These are phyloP conservation scores for Globisporangium abappressorium DNA, from an alignment of 352 stramenopile species.

Conservation along the genomic window DNA sequence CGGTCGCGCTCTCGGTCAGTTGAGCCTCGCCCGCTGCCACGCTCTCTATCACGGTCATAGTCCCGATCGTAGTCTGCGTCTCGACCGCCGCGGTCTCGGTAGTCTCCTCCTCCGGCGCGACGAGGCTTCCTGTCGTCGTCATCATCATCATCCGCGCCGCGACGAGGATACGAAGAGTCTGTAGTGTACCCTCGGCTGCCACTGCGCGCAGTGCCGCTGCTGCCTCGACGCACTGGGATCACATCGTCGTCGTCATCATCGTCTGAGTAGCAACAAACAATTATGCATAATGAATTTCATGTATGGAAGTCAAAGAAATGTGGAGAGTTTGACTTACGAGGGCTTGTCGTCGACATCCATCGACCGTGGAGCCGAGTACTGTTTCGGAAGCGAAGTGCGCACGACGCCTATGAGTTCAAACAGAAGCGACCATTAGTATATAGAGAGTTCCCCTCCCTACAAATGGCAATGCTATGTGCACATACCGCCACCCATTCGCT, in stretches of 20 bases:
- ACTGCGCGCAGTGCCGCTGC: conserved; percentile 21
- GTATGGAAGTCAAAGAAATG: not conserved
- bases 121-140: conserved; percentile 40
- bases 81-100: conserved; percentile 11
- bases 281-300: not conserved
- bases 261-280: conserved; percentile 25
- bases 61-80: conserved; percentile 17
- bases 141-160: conserved; percentile 38
- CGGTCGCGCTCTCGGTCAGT: conserved; percentile 17
- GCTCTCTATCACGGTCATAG: conserved; percentile 25
- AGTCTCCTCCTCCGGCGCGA: conserved; percentile 15
- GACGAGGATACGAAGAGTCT: conserved; percentile 25
- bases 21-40: conserved; percentile 1
- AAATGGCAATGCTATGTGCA: not conserved
- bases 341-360: conserved; percentile 78
- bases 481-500: conserved; percentile 74
- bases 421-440: not conserved
- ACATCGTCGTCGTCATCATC: conserved; percentile 61
- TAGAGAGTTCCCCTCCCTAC: no score
- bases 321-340: conserved; percentile 43
- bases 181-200: conserved; percentile 13
- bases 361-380: conserved; percentile 72
- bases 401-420: conserved; percentile 51
- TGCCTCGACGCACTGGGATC: conserved; percentile 23
- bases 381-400: conserved; percentile 64